Evolutionary conservation across 441 rosid species (phyloP), one percentile per base, ranked within the genome.

Genomic region (Gossypium davidsonii): DNA sequence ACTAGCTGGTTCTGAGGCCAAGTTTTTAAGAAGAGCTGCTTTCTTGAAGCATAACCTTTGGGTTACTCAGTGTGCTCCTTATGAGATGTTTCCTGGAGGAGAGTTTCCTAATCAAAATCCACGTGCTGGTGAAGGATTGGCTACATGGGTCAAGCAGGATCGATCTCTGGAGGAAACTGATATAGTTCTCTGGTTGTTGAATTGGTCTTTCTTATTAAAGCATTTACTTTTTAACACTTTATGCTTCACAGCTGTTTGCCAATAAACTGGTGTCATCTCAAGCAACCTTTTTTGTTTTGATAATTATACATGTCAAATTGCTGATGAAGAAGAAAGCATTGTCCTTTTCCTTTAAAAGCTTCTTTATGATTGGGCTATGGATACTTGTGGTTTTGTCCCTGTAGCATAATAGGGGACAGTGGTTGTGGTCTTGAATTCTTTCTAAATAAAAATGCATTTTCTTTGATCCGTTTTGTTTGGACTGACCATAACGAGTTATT

Each of bases 71-170:
- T 85, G 81, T 71, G 82, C 84, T 61, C 79, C 23, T 15, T 74
- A 77, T 57, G 85, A 85, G 69, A 81, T 75, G 84, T 82, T 74
- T 62, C 89, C 89, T 4, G 89, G 89, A 26, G 89, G 89, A 60
- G 87, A 82, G 75, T 85, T 85, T 74, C 89, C 89, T 4, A 83
- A 85, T 70, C 89, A 85, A 60, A 85, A 85, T 73, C 89, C 87
- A 7, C 85, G 85, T 12, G 82, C 65, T 69, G 80, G 79, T 3
- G 89, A 83, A 62, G 89, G 89, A 68, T 66, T 85, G 71, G 79
- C 85, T 10, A 81, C 89, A 49, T 85, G 89, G 89, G 86, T 80
- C 21, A 80, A 85, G 77, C 80, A 78, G 74, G 81, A 85, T 70
- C 85, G 85, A 21, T 34, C 83, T 70, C 73, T 85, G 25, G 89